Evolutionary conservation across 305 asterid species (phyloP).

Genomic region (Withania somnifera): DNA sequence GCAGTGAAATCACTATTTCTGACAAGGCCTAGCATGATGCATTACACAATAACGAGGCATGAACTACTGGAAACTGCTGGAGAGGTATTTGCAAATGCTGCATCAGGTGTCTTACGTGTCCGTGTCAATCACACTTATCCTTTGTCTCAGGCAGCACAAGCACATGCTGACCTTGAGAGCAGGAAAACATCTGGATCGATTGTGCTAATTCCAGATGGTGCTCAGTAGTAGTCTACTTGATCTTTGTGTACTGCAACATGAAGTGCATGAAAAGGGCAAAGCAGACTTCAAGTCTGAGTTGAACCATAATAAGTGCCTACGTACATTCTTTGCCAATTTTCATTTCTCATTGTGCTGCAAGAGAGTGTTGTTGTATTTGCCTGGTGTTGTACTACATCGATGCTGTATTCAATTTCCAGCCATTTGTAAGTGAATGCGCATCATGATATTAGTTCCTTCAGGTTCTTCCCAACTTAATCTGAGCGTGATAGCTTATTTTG

Average conservation of each 20-base stretch:
- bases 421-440: neutral
- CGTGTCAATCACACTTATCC: conserved; percentile 64
- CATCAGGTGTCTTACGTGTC: conserved; percentile 40
- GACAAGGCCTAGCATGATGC: conserved; percentile 72
- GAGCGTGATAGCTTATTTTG: neutral
- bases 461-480: neutral
- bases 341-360: neutral
- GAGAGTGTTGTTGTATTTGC: neutral
- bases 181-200: conserved; percentile 70
- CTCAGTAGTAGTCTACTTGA: neutral
- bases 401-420: neutral
- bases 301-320: neutral
- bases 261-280: neutral
- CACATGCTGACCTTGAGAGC: conserved; percentile 68
- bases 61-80: conserved; percentile 60
- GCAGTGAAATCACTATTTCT: conserved; percentile 61
- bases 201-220: conserved; percentile 49
- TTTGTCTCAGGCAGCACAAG: conserved; percentile 65
- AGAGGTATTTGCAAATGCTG: conserved; percentile 52
- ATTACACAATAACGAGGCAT: conserved; percentile 42
- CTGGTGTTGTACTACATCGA: neutral
- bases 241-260: neutral
- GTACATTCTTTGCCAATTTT: neutral
- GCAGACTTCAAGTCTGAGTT: neutral
- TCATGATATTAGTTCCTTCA: neutral